A percentile compares a stretch with the other conserved stretches of the same genome.
These are phyloP conservation scores for Phaeosphaeriaceae sp. DNA, from an alignment of 2,329 filamentous ascomycete genomes.

Conservation along the genomic window DNA sequence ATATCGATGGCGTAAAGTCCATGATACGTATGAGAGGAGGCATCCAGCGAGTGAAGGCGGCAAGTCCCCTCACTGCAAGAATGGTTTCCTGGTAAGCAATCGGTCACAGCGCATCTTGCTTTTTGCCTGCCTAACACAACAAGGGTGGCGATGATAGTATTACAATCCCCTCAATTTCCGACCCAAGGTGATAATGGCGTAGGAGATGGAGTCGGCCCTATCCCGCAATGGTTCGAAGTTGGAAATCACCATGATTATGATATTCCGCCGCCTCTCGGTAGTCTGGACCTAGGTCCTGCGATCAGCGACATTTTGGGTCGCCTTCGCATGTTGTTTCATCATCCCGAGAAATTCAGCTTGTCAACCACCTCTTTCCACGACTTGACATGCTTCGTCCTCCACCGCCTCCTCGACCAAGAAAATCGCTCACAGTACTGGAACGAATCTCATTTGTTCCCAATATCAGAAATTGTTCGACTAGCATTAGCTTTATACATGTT, in stretches of 20 bases:
- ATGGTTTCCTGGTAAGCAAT: constrained; percentile 61
- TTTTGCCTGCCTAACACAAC: constrained; percentile 2
- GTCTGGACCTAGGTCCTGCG: constrained; percentile 41
- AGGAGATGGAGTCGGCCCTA: constrained; percentile 59
- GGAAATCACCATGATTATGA: constrained; percentile 1
- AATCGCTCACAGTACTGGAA: background rate
- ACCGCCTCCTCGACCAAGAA: constrained; percentile 51
- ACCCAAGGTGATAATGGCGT: constrained; percentile 58
- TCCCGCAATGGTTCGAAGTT: constrained; percentile 56
- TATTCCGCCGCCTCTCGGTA: constrained; percentile 15
- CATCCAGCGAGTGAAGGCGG: constrained; percentile 55
- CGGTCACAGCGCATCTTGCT: background rate
- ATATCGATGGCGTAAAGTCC: constrained; percentile 58
- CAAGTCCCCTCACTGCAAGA: constrained; percentile 61
- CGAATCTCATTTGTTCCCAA: background rate
- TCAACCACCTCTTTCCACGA: constrained; percentile 59
- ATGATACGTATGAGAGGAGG: constrained; percentile 60
- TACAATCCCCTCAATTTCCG: constrained; percentile 59
- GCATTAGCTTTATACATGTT: constrained; percentile 60
- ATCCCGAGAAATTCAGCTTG: constrained; percentile 34
- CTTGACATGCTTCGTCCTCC: constrained; percentile 61
- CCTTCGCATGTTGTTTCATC: constrained; percentile 54
- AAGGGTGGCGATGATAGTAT: constrained; percentile 66
- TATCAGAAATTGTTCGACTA: constrained; percentile 50
- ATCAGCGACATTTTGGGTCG: constrained; percentile 51